Percentiles rank a stretch among this genome's conserved stretches.
Evolutionary conservation across 2,329 filamentous ascomycete genomes (phyloP).

Genomic region (Cladosporium cucumerinum): DNA sequence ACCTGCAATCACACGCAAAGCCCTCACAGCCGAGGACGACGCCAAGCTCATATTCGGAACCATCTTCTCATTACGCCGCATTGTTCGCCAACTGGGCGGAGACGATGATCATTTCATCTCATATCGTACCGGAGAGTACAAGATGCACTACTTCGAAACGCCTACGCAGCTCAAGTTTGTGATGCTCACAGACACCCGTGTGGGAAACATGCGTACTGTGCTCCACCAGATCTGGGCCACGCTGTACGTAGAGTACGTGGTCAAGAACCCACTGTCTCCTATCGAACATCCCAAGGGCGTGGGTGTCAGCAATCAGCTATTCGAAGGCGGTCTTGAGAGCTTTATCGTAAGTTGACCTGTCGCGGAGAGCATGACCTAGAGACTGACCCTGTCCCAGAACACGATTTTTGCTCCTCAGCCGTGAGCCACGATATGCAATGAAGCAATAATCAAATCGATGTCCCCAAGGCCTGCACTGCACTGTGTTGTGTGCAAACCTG

Average conservation of each 20-base stretch:
- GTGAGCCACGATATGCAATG: background rate
- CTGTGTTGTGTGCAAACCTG: background rate
- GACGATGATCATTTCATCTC: conserved; percentile 89
- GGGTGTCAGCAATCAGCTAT: conserved; percentile 63
- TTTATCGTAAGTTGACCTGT: conserved; percentile 58
- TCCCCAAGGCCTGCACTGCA: background rate
- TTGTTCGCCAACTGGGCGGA: conserved; percentile 92
- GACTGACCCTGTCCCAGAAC: background rate
- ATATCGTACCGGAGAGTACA: conserved; percentile 91
- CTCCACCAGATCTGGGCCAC: conserved; percentile 98
- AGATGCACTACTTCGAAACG: conserved; percentile 98
- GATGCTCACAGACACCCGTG: conserved; percentile 87
- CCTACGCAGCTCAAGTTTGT: conserved; percentile 94
- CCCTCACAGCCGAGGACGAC: conserved; percentile 67
- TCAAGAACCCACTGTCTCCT: conserved; percentile 62
- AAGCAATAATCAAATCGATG: background rate
- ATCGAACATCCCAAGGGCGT: conserved; percentile 59
- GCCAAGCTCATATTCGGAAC: conserved; percentile 97
- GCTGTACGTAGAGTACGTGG: conserved; percentile 89
- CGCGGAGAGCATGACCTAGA: background rate
- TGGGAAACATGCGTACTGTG: conserved; percentile 87
- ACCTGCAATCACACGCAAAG: conserved; percentile 22
- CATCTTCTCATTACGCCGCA: conserved; percentile 92
- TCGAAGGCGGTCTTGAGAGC: conserved; percentile 67
- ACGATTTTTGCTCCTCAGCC: conserved; percentile 3